Evolutionary conservation across 352 stramenopile genomes (phyloP), one percentile per base, ranked within the genome.

Genomic region (Peronospora destructor): DNA sequence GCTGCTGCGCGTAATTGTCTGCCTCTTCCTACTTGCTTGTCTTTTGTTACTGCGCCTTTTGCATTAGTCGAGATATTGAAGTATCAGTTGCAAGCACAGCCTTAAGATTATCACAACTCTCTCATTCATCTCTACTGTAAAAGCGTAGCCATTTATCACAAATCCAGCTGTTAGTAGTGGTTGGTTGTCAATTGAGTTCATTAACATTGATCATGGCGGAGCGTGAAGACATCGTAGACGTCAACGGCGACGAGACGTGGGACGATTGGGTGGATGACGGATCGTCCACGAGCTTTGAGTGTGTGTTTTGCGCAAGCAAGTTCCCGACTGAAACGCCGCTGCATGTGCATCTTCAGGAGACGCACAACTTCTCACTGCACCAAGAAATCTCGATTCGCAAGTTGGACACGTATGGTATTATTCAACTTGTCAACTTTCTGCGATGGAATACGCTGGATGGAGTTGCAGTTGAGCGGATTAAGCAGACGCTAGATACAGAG

Each of bases 221-320:
- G 13, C 38, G 19, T 23, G 29, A 58, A 36, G 43, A 68, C 47
- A 53, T 45, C 10, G 55, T 41, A 39, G 44, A 66, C 28, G 56
- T 66, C 32, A 57, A 74, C 41, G 45, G 44, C 37, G 69, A 52
- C 42, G 78, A 90, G 68, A 85, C 68, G 45, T 92, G 82, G 82
- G 76, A 92, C 42, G 82, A 92, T 71, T 92, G 82, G 82, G 73
- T 89, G 36, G 82, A 89, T 49, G 82, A 92, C 34, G 59, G 58
- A 45, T 51, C 68, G 17, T 64, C 69, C 44, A 14, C 50, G 17
- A 69, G 48, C 53, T 86, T 85, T 47, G 59, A 56, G 47, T 92
- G 82, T 36, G 66, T 92, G 21, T 89, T 92, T 58, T 92, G 82
- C 49, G 44, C 45, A 41, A 60, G 66, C 37, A 70, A 70, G 32